A percentile compares a stretch with the other conserved stretches of the same genome.
These are phyloP conservation scores for Glycine tomentella DNA, from an alignment of 306 rosid genomes.

Conservation along the genomic window DNA sequence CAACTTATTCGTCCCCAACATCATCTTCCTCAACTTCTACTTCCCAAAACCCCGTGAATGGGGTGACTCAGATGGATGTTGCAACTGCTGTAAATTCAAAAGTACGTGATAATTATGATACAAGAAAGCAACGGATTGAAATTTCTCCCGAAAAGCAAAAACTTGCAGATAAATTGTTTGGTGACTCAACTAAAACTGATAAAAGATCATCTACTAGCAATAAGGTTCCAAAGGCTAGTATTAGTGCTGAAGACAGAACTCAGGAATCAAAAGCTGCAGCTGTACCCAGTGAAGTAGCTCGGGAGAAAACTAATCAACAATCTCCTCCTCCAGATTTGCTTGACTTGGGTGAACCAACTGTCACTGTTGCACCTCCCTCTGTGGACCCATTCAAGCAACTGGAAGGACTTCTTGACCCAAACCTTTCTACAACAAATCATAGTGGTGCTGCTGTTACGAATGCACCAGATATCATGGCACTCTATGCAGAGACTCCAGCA, in stretches of 20 bases:
- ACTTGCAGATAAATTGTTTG: conserved; percentile 86
- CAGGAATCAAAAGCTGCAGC: conserved; percentile 61
- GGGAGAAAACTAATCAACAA: conserved; percentile 52
- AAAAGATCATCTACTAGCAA: conserved; percentile 62
- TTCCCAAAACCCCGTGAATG: conserved; percentile 66
- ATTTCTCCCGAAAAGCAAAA: conserved; percentile 76
- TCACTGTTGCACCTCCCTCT: conserved; percentile 50
- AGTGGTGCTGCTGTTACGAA: conserved; percentile 49
- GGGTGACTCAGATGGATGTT: conserved; percentile 60
- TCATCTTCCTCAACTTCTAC: conserved; percentile 57
- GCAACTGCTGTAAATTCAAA: conserved; percentile 52
- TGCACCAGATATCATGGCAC: conserved; percentile 60
- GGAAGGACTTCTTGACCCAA: conserved; percentile 79
- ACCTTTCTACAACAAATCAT: conserved; percentile 48
- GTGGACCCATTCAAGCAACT: conserved; percentile 79
- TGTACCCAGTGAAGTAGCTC: conserved; percentile 43
- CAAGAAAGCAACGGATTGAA: conserved; percentile 63
- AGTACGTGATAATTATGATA: conserved; percentile 59
- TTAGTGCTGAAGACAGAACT: conserved; percentile 54
- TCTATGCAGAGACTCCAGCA: conserved; percentile 55
- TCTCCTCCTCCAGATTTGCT: conserved; percentile 84
- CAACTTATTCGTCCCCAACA: conserved; percentile 64
- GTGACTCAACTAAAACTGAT: conserved; percentile 69
- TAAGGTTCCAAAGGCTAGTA: conserved; percentile 58
- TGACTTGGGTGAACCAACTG: conserved; percentile 68